Base-by-base conservation (phyloP, 2,329 filamentous ascomycete species). In the Fusarium guadeloupense region DNA sequence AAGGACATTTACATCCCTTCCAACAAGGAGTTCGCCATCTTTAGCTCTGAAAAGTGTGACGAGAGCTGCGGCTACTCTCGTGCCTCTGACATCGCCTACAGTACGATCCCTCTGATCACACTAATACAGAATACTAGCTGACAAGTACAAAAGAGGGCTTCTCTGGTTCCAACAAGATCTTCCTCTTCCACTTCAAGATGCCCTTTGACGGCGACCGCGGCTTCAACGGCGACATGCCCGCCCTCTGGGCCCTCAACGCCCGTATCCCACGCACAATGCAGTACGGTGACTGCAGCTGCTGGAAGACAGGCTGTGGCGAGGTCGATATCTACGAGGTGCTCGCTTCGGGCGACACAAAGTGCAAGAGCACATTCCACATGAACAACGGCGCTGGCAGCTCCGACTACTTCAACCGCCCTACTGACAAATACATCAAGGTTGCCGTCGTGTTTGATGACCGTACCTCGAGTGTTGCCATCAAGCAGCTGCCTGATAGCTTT, bases 321-420 rank as follows among this genome's bases (percentile, higher is more conserved):
- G 85, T 90, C 59, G 91, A 94, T 69, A 81, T 93, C 48, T 87
- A 89, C 69, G 91, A 93, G 77, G 82, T 91, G 20, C 84, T 93
- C 34, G 80, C 83, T 57, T 73, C 81, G 1, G 90, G 89, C 23
- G 85, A 89, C 72, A 81, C 78, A 37, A 85, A 85, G 69, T 84
- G 85, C 76, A 92, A 90, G 77, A 87, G 86, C 33, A 91, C 89
- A 14, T 80, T 92, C 67, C 90, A 93, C 76, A 77, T 81, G 59
- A 83, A 85, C 62, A 78, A 83, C 43, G 79, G 84, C 23, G 88
- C 85, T 28, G 89, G 89, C 46, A 85, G 87, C 71, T 87, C 85
- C 25, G 86, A 93, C 75, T 93, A 88, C 77, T 90, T 94, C 73
- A 76, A 80, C 35, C 86, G 91, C 25, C 91, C 91, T 4, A 79